These are phyloP conservation scores for Arthroderma sp. DNA, from an alignment of 2,329 filamentous ascomycete genomes.

Conservation along the genomic window DNA sequence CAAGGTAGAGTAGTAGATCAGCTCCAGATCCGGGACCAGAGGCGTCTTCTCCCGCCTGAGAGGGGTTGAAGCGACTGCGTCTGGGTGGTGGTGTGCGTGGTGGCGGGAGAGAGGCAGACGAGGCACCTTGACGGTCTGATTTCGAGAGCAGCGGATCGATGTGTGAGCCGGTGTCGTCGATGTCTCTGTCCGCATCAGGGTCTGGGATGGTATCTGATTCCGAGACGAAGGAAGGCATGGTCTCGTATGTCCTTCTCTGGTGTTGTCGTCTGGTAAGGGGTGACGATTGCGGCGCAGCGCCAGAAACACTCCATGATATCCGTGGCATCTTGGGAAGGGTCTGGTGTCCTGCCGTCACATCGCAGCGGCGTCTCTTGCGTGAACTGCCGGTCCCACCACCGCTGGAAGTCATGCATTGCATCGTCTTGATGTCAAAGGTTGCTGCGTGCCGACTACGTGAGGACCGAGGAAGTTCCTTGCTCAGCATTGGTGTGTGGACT, in stretches of 20 bases:
- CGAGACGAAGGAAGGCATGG: constrained; percentile 62
- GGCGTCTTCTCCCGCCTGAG: constrained; percentile 55
- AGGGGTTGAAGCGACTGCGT: constrained; percentile 41
- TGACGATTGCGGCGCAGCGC: constrained; percentile 72
- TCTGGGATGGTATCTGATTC: constrained; percentile 57
- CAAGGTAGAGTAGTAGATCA: constrained; percentile 69
- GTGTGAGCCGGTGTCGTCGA: constrained; percentile 48
- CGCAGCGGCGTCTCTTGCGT: constrained; percentile 61
- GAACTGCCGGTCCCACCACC: constrained; percentile 26
- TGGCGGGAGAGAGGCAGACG: constrained; percentile 55
- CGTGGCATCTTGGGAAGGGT: constrained; percentile 46
- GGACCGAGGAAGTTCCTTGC: constrained; percentile 60
- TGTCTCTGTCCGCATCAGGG: constrained; percentile 24
- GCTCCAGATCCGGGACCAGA: constrained; percentile 41
- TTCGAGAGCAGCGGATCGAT: constrained; percentile 71
- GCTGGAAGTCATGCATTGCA: constrained; percentile 33
- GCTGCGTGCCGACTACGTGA: constrained; percentile 33
- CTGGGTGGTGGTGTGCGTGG: constrained; percentile 66
- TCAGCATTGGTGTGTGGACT: constrained; percentile 70
- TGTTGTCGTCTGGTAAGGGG: constrained; percentile 68
- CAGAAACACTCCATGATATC: constrained; percentile 61
- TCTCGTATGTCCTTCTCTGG: constrained; percentile 50
- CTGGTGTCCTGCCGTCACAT: constrained; percentile 41
- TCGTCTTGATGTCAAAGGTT: constrained; percentile 33
- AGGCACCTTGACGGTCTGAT: constrained; percentile 4